Percentiles rank a stretch among this genome's conserved stretches.
These are phyloP conservation scores for Leucoagaricus sp. DNA, from an alignment of 1,284 basidiomycete genomes.

Conservation along the genomic window DNA sequence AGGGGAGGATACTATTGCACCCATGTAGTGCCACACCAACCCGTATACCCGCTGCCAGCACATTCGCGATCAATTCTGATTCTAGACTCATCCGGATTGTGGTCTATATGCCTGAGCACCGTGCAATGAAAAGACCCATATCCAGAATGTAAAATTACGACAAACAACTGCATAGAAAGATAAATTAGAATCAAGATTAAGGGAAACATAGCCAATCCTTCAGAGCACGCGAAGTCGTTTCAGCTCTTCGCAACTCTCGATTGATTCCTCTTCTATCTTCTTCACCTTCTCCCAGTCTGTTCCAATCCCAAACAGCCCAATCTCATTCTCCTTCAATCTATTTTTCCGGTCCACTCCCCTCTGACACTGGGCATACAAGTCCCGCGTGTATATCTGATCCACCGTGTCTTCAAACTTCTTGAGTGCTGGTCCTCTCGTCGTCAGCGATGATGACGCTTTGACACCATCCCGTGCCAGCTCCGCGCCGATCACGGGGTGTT, in stretches of 20 bases:
- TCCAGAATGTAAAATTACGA: slow-evolving; percentile 23
- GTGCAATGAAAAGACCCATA: slow-evolving; percentile 10
- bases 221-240: slow-evolving; percentile 51
- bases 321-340: slow-evolving; percentile 69
- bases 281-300: slow-evolving; percentile 87
- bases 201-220: slow-evolving; percentile 13
- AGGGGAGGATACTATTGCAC: not conserved
- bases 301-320: slow-evolving; percentile 87
- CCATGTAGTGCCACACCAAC: slow-evolving; percentile 2
- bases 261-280: slow-evolving; percentile 61
- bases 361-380: slow-evolving; percentile 73
- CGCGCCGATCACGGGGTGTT: slow-evolving; percentile 75
- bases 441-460: slow-evolving; percentile 18
- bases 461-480: slow-evolving; percentile 57
- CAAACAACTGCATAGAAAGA: slow-evolving; percentile 17
- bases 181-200: slow-evolving; percentile 24
- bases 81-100: slow-evolving; percentile 26
- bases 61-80: slow-evolving; percentile 17
- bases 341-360: slow-evolving; percentile 61
- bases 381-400: slow-evolving; percentile 71
- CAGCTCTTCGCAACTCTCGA: slow-evolving; percentile 78
- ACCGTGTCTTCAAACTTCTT: slow-evolving; percentile 67
- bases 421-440: slow-evolving; percentile 40
- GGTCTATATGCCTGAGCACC: slow-evolving; percentile 9
- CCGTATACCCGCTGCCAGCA: slow-evolving; percentile 13